Percentiles rank a stretch among this genome's conserved stretches.
phyloP scores from a whole-genome alignment of 495 filamentous ascomycete genomes.

The Daldinia vernicosa region DNA sequence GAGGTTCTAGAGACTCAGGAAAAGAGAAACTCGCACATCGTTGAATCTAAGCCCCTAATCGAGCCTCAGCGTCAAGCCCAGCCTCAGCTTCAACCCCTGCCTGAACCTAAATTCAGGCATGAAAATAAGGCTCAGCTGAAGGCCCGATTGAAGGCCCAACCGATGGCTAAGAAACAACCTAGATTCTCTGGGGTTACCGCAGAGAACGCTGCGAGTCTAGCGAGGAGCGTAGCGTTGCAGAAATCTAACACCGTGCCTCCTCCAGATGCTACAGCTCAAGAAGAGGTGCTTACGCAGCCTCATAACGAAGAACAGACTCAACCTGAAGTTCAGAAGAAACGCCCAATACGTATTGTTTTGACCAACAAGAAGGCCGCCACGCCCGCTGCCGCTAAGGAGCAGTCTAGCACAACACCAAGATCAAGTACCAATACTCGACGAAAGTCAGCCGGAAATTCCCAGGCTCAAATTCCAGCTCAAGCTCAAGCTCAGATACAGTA shows the following conservation, averaged over 20 bases:
- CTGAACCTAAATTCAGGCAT: not conserved
- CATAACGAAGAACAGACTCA: not conserved
- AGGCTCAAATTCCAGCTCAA: not conserved
- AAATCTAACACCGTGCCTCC: not conserved
- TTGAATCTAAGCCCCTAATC: not conserved
- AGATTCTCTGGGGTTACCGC: not conserved
- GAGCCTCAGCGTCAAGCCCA: not conserved
- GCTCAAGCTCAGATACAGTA: not conserved
- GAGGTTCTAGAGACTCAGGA: not conserved
- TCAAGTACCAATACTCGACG: not conserved
- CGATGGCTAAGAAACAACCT: not conserved
- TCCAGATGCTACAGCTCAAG: not conserved
- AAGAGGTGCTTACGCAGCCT: not conserved
- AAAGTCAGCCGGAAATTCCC: not conserved
- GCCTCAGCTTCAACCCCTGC: not conserved
- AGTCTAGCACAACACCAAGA: not conserved
- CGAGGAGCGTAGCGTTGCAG: not conserved
- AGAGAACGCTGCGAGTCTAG: not conserved
- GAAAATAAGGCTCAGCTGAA: not conserved
- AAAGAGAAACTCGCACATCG: not conserved
- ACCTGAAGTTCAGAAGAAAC: not conserved
- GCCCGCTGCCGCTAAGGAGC: not conserved
- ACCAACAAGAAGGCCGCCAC: not conserved
- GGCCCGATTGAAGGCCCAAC: not conserved
- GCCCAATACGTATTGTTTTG: not conserved